phyloP scores from a whole-genome alignment of 352 stramenopile genomes.

The Globisporangium emineosum region DNA sequence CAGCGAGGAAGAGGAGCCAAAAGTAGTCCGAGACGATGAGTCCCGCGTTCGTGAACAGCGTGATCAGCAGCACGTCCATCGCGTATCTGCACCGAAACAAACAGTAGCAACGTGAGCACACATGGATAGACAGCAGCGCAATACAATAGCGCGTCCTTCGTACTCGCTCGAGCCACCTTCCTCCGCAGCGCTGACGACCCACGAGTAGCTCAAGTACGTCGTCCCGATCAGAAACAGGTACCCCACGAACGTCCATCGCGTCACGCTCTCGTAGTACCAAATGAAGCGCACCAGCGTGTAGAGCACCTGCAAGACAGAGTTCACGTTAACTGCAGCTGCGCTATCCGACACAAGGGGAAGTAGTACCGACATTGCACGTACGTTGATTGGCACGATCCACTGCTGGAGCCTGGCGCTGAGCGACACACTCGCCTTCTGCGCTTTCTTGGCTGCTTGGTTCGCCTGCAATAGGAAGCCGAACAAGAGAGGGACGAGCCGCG shows the following conservation, averaged over 20 bases:
- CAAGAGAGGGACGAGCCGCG: not conserved
- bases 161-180: conserved; percentile 77
- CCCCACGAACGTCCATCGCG: conserved; percentile 63
- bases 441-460: conserved; percentile 86
- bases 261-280: conserved; percentile 66
- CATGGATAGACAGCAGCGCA: too few species aligned
- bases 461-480: conserved; percentile 31
- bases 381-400: conserved; percentile 82
- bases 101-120: too few species aligned
- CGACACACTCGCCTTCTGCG: conserved; percentile 58
- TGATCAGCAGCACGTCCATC: conserved; percentile 85
- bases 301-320: conserved; percentile 32
- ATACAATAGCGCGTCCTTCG: not conserved
- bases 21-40: conserved; percentile 85
- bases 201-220: conserved; percentile 81
- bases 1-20: conserved; percentile 77
- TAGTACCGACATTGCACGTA: conserved; percentile 14
- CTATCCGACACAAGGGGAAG: not conserved
- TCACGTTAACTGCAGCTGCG: not conserved
- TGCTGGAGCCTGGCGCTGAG: conserved; percentile 71
- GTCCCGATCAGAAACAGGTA: conserved; percentile 61
- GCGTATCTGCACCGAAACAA: conserved; percentile 61
- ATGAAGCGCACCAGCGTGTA: conserved; percentile 77
- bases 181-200: conserved; percentile 71
- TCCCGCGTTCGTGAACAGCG: conserved; percentile 73